A percentile compares a stretch with the other conserved stretches of the same genome.
These are phyloP conservation scores for Termitomyces sp. DNA, from an alignment of 768 basidiomycete genomes.

Conservation along the genomic window DNA sequence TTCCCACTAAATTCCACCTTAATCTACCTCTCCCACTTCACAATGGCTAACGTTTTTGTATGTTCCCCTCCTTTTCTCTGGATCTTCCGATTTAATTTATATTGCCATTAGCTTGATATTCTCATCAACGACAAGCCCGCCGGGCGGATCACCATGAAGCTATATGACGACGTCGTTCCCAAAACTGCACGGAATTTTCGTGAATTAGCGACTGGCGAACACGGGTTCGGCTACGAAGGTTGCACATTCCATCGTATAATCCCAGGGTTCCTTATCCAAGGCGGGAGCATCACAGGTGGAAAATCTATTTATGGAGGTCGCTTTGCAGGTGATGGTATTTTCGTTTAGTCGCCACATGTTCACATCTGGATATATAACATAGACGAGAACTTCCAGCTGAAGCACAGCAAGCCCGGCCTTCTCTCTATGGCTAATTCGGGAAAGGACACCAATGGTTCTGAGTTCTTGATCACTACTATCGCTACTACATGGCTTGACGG, in stretches of 20 bases:
- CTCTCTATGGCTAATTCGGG: slow-evolving; percentile 88
- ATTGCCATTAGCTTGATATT: slow-evolving; percentile 52
- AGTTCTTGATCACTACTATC: slow-evolving; percentile 81
- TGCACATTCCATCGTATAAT: slow-evolving; percentile 72
- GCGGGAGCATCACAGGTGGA: slow-evolving; percentile 82
- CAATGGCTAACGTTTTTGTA: slow-evolving; percentile 19
- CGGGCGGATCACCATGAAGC: slow-evolving; percentile 76
- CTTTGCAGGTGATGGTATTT: slow-evolving; percentile 54
- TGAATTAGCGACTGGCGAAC: slow-evolving; percentile 62
- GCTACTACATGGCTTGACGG: slow-evolving; percentile 58
- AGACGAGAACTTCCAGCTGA: slow-evolving; percentile 81
- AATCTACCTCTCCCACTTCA: not conserved
- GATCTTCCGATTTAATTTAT: not conserved
- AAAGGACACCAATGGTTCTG: slow-evolving; percentile 75
- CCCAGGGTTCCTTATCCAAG: slow-evolving; percentile 79
- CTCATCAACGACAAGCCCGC: slow-evolving; percentile 53
- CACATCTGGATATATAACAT: not conserved
- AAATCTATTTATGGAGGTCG: slow-evolving; percentile 81
- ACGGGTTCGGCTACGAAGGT: slow-evolving; percentile 69
- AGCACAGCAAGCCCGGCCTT: slow-evolving; percentile 62
- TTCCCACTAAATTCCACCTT: not conserved
- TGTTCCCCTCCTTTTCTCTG: not conserved
- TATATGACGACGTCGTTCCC: slow-evolving; percentile 81
- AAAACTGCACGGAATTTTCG: slow-evolving; percentile 80
- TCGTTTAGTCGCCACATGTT: slow-evolving; percentile 26